phyloP scores from a whole-genome alignment of 768 basidiomycete species.

The Leucocoprinus birnbaumii region DNA sequence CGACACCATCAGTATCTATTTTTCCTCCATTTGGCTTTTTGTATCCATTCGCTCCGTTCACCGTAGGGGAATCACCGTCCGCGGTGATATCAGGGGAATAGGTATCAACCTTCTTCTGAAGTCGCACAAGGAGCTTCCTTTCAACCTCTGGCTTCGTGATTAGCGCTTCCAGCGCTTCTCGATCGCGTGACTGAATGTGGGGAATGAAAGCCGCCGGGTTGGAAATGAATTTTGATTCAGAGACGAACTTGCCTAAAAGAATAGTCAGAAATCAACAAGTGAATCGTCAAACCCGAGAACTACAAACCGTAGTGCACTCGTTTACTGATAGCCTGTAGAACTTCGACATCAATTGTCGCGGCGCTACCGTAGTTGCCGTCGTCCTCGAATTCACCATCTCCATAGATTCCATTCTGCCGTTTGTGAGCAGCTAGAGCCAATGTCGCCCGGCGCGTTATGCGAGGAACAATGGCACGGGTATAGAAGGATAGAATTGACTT shows the following conservation, averaged over 20 bases:
- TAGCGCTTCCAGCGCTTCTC: conserved; percentile 71
- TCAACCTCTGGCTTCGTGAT: conserved; percentile 99
- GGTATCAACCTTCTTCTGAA: conserved; percentile 80
- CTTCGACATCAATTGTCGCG: conserved; percentile 92
- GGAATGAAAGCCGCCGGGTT: conserved; percentile 88
- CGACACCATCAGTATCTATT: conserved; percentile 91
- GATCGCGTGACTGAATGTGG: conserved; percentile 81
- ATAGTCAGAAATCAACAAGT: neutral
- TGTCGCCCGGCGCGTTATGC: conserved; percentile 77
- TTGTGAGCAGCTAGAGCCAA: conserved; percentile 61
- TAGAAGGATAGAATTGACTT: conserved; percentile 87
- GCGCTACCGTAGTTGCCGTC: conserved; percentile 98
- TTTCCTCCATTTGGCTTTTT: conserved; percentile 44
- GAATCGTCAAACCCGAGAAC: neutral
- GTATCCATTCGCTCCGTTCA: conserved; percentile 20
- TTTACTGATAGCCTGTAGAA: conserved; percentile 97
- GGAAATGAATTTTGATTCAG: conserved; percentile 93
- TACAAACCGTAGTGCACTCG: conserved; percentile 93
- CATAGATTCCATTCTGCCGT: conserved; percentile 62
- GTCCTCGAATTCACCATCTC: conserved; percentile 75
- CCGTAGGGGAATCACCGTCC: conserved; percentile 42
- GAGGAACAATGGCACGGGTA: conserved; percentile 81
- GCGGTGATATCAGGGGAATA: conserved; percentile 83
- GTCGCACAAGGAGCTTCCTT: conserved; percentile 71
- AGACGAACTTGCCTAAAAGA: conserved; percentile 93